Conservation (phyloP, 2,329 filamentous ascomycete species). For the Sclerotinia glacialis region DNA sequence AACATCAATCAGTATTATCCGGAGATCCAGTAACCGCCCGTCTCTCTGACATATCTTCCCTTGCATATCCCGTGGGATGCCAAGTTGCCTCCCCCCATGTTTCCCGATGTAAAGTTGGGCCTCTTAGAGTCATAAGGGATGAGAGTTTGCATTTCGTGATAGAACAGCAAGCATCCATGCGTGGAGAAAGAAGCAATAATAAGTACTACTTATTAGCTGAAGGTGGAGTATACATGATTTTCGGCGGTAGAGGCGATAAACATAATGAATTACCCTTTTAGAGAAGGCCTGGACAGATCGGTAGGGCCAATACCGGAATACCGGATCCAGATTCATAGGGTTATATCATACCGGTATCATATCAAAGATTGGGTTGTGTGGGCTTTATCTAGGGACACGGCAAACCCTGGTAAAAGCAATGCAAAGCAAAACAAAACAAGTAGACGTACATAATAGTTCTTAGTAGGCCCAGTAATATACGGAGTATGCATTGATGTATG, state of each 20-base stretch:
- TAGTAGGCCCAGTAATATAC: neutral
- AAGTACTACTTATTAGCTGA: neutral
- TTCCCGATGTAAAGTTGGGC: neutral
- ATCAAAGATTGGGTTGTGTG: conserved; percentile 3
- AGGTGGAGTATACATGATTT: neutral
- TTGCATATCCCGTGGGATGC: conserved; percentile 3
- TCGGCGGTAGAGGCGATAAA: conserved; percentile 15
- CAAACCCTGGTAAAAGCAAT: neutral
- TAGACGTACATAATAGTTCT: neutral
- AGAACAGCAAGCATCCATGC: neutral
- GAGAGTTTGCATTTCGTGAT: neutral
- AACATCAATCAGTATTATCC: neutral
- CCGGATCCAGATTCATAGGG: neutral
- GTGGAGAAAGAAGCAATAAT: neutral
- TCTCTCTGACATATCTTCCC: conserved; percentile 2
- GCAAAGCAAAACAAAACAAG: too few relatives aligned
- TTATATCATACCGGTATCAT: neutral
- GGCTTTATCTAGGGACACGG: neutral
- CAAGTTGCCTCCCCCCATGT: neutral
- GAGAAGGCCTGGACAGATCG: neutral
- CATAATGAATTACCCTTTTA: conserved; percentile 6
- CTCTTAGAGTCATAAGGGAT: neutral
- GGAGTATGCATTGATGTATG: too few relatives aligned
- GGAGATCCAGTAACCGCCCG: neutral
- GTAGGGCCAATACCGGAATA: neutral